phyloP scores from a whole-genome alignment of 2,329 filamentous ascomycete genomes.

The Trichoderma simmonsii region DNA sequence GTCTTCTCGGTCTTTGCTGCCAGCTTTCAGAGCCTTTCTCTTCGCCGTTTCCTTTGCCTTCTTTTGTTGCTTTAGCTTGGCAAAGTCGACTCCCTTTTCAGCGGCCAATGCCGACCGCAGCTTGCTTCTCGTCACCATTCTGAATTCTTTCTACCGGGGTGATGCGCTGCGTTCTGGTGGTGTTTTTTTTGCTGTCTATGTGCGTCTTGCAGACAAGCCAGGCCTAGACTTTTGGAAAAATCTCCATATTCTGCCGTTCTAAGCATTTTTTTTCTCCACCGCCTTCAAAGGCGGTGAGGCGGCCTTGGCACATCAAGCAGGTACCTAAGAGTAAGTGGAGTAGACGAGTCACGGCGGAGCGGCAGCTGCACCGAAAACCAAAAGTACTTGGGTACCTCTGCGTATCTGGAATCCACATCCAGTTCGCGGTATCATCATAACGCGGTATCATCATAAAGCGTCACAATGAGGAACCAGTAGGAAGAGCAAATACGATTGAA shows the following conservation, averaged over 20 bases:
- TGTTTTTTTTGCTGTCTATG: neutral
- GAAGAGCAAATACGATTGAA: too few relatives aligned
- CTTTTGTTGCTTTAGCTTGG: slow-evolving; percentile 50
- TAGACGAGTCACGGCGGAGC: neutral
- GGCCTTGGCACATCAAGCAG: slow-evolving; percentile 16
- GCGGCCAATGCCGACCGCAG: slow-evolving; percentile 53
- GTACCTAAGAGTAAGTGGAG: neutral
- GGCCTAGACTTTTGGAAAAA: neutral
- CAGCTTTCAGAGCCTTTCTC: slow-evolving; percentile 32
- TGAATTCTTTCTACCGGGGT: slow-evolving; percentile 21
- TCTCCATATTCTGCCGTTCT: slow-evolving; percentile 14
- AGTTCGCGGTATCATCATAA: too few relatives aligned
- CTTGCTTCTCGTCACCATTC: slow-evolving; percentile 46
- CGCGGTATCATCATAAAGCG: too few relatives aligned
- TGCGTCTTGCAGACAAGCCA: neutral
- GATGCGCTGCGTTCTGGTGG: neutral
- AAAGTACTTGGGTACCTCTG: neutral
- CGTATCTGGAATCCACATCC: too few relatives aligned
- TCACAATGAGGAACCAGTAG: too few relatives aligned
- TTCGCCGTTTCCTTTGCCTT: slow-evolving; percentile 44
- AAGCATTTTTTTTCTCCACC: slow-evolving; percentile 9
- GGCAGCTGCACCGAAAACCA: neutral
- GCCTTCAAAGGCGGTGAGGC: slow-evolving; percentile 4
- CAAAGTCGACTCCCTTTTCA: slow-evolving; percentile 53
- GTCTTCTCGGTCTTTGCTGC: slow-evolving; percentile 24